phyloP scores from a whole-genome alignment of 805 yeast genomes.

The Candida insectalens region DNA sequence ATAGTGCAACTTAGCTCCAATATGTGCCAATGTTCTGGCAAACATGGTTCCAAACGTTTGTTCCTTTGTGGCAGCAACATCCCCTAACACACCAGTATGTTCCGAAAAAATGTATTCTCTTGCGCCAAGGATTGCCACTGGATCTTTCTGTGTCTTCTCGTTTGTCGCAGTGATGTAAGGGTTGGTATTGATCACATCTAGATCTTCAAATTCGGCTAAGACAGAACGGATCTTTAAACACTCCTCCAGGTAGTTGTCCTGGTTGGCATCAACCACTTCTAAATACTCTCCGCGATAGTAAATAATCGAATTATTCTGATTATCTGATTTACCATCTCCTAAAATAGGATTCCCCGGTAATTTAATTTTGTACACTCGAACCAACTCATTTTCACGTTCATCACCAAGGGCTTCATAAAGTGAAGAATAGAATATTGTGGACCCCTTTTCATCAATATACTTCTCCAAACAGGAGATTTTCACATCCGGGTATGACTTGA shows the following conservation, averaged over 20 bases:
- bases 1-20: conserved; percentile 90
- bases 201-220: conserved; percentile 76
- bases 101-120: conserved; percentile 93
- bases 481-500: conserved; percentile 65
- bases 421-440: conserved; percentile 48
- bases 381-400: conserved; percentile 35
- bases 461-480: conserved; percentile 46
- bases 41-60: conserved; percentile 95
- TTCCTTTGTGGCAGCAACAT: conserved; percentile 95
- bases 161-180: conserved; percentile 24
- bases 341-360: conserved; percentile 90
- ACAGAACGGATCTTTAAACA: conserved; percentile 85
- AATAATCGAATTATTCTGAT: conserved; percentile 80
- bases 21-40: conserved; percentile 86
- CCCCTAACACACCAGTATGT: conserved; percentile 86
- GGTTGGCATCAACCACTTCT: conserved; percentile 93
- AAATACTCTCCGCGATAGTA: conserved; percentile 91
- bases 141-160: conserved; percentile 29
- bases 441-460: conserved; percentile 33
- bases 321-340: conserved; percentile 96
- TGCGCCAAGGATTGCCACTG: conserved; percentile 92
- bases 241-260: conserved; percentile 91
- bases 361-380: conserved; percentile 50
- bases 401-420: conserved; percentile 50
- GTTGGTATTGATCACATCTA: conserved; percentile 17